Evolutionary conservation across 2,329 filamentous ascomycete species (phyloP), one percentile per base, ranked within the genome.

Genomic region (Aspergillus clavatus): DNA sequence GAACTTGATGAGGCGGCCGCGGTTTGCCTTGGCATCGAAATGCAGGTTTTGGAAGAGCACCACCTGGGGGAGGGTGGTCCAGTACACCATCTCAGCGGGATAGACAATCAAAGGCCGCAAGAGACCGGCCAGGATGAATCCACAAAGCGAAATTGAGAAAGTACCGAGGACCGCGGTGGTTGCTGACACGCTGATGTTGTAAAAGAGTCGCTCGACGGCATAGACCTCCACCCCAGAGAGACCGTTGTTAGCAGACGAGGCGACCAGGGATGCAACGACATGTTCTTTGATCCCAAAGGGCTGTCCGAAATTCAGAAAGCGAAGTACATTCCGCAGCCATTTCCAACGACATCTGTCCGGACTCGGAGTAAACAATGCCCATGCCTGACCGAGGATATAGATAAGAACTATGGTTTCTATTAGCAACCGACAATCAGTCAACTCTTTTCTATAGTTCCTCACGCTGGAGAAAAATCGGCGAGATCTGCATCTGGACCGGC

Each of bases 21-120:
- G 51, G 35, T 65, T 66, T 29, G 51, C 53, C 4, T 35, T 43
- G 5, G 43, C 50, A 23, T 66, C 58, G 24, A 62, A 65, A 40
- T 68, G 63, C 1, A 68, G 55, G 12, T 57, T 66, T 38, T 68
- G 65, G 35, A 55, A 65, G n/a, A 66, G 55, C 2, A 60, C 58
- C 0, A 67, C 59, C 11, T 61, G 57, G 2, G 65, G 63, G 7
- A 68, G 38, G 0, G 59, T 61, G 0, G 51, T 51, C 62, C 61
- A 65, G 42, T 63, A 65, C 0, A 66, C 62, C 59, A 65, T 65
- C 38, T 66, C 61, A 7, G 57, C 53, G 3, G 60, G 63, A 21
- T 65, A 62, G 11, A 66, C 60, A 14, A 65, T 63, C 4, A 66
- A 28, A 0, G 63, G 58, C 0, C 61, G 56, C 2, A 65, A 27